A percentile compares a stretch with the other conserved stretches of the same genome.
These are phyloP conservation scores for Fraxinus nigra DNA, from an alignment of 305 asterid genomes.

Conservation along the genomic window DNA sequence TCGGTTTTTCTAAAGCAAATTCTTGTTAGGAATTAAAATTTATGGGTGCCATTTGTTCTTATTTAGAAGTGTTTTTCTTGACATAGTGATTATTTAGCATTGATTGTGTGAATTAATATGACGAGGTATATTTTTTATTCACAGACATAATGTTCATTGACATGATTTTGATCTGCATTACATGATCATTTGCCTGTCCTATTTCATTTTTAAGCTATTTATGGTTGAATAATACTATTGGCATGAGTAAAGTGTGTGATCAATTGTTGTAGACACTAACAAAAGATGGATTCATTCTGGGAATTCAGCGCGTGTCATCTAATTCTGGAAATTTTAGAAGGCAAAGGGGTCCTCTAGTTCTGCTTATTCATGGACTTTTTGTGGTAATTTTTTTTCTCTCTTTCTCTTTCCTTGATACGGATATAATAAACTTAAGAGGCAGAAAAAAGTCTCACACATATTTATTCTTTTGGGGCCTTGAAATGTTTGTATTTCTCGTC, in stretches of 20 bases:
- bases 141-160: background rate
- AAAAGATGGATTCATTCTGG: slow-evolving; percentile 78
- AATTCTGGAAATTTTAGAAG: slow-evolving; percentile 26
- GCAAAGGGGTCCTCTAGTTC: slow-evolving; percentile 54
- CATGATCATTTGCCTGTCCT: background rate
- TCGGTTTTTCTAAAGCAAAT: background rate
- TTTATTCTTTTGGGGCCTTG: background rate
- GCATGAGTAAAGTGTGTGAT: background rate
- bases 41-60: background rate
- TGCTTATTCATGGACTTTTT: slow-evolving; percentile 87
- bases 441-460: background rate
- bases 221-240: background rate
- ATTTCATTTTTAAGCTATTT: background rate
- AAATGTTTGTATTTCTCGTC: background rate
- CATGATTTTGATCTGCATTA: background rate
- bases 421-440: background rate
- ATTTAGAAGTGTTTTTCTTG: background rate
- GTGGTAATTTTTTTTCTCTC: slow-evolving; percentile 47
- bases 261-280: slow-evolving; percentile 55
- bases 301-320: slow-evolving; percentile 84
- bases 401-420: background rate
- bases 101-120: background rate
- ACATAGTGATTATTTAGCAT: background rate
- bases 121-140: background rate
- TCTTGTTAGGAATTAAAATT: background rate